A percentile compares a stretch with the other conserved stretches of the same genome.
phyloP scores from a whole-genome alignment of 257 asterid species.

The Nicotiana tabacum region DNA sequence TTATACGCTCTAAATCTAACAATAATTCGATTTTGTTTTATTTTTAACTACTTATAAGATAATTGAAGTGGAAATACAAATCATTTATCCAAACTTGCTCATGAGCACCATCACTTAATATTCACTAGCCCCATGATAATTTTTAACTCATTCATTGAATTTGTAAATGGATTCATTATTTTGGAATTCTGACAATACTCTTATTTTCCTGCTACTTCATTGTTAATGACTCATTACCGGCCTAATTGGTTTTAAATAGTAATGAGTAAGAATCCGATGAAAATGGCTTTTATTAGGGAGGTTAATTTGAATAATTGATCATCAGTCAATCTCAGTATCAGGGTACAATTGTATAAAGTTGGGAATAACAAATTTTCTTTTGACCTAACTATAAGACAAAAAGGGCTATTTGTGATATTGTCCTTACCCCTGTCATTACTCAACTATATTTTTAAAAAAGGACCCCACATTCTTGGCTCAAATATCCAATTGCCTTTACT shows the following conservation, averaged over 20 bases:
- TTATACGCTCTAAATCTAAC: too few species aligned
- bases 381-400: slow-evolving; percentile 7
- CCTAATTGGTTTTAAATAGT: background rate
- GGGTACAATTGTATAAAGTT: background rate
- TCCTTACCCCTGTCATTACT: slow-evolving; percentile 20
- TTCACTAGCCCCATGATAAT: too few species aligned
- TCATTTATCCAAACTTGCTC: background rate
- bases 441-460: slow-evolving; percentile 8
- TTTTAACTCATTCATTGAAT: too few species aligned
- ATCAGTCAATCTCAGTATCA: background rate
- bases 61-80: background rate
- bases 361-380: background rate
- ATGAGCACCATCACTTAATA: too few species aligned
- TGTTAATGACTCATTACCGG: too few species aligned
- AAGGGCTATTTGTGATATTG: slow-evolving; percentile 6
- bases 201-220: too few species aligned
- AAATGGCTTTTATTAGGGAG: background rate
- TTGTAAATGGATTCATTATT: too few species aligned
- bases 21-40: too few species aligned
- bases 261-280: background rate
- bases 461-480: slow-evolving; percentile 19
- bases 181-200: too few species aligned
- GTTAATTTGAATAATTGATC: background rate
- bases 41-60: too few species aligned
- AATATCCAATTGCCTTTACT: slow-evolving; percentile 31